Conservation (phyloP, 108 stramenopile species). For the Fragilariopsis cylindrus region DNA sequence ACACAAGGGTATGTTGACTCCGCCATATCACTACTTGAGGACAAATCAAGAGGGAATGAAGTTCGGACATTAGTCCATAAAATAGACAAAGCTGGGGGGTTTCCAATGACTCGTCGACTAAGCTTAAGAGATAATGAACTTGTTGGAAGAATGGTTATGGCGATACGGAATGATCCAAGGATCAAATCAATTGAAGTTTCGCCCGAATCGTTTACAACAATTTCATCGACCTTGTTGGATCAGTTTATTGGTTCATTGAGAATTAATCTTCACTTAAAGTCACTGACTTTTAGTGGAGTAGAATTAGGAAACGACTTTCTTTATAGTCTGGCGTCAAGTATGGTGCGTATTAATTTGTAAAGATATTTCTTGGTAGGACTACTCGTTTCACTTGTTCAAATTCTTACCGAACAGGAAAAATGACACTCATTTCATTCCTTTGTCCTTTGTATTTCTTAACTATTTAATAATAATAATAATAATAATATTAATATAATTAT, state of each 20-base stretch:
- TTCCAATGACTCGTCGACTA: slow-evolving; percentile 35
- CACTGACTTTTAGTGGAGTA: slow-evolving; percentile 28
- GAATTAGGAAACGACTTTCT: slow-evolving; percentile 48
- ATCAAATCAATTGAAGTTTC: slow-evolving; percentile 24
- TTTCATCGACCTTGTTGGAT: slow-evolving; percentile 25
- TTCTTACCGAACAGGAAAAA: too few relatives aligned
- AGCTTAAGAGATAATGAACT: slow-evolving; percentile 36
- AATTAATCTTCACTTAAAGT: slow-evolving; percentile 38
- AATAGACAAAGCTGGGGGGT: slow-evolving; percentile 27
- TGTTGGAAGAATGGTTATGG: slow-evolving; percentile 26
- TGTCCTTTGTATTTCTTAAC: too few relatives aligned
- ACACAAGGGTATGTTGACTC: slow-evolving; percentile 23
- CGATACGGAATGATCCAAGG: slow-evolving; percentile 36
- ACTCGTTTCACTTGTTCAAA: too few relatives aligned
- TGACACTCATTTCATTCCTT: too few relatives aligned
- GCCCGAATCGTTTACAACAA: slow-evolving; percentile 16
- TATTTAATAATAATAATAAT: too few relatives aligned
- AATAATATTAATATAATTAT: too few relatives aligned
- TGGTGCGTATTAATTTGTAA: not conserved
- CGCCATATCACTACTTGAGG: slow-evolving; percentile 18
- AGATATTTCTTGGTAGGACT: too few relatives aligned
- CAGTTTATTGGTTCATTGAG: slow-evolving; percentile 33
- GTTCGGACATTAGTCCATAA: slow-evolving; percentile 14
- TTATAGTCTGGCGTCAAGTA: slow-evolving; percentile 26
- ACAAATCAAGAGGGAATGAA: slow-evolving; percentile 14